These are phyloP conservation scores for Leucocoprinus leucothites DNA, from an alignment of 768 basidiomycete species.

Conservation along the genomic window DNA sequence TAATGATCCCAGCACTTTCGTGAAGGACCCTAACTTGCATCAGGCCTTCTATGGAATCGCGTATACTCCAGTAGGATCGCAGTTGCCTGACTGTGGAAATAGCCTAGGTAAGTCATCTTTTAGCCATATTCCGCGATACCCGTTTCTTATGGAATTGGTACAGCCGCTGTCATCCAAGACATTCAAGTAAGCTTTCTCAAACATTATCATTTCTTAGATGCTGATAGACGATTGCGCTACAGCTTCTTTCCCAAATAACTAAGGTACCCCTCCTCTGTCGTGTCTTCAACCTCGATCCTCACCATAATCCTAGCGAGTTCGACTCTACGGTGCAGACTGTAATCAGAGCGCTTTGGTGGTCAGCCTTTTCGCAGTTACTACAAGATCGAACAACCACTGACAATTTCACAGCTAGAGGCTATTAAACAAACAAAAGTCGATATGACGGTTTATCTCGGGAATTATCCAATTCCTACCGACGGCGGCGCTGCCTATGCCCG, in stretches of 20 bases:
- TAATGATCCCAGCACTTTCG: slow-evolving; percentile 77
- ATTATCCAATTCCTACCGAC: slow-evolving; percentile 63
- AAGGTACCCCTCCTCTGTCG: slow-evolving; percentile 34
- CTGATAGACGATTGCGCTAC: slow-evolving; percentile 16
- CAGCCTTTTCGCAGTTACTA: slow-evolving; percentile 21
- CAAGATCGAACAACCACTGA: background rate
- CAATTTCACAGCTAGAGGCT: slow-evolving; percentile 62
- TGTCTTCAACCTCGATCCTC: background rate
- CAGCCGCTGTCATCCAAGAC: slow-evolving; percentile 59
- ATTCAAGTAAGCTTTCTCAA: slow-evolving; percentile 49
- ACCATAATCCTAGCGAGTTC: slow-evolving; percentile 48
- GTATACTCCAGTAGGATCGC: slow-evolving; percentile 78
- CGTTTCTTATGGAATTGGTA: background rate
- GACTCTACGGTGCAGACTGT: slow-evolving; percentile 86
- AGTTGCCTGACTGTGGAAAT: slow-evolving; percentile 68
- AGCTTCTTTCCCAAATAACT: slow-evolving; percentile 87
- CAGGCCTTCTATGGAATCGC: slow-evolving; percentile 84
- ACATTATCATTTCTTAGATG: background rate
- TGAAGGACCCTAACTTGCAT: slow-evolving; percentile 62
- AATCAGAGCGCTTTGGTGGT: slow-evolving; percentile 78
- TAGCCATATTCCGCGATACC: background rate
- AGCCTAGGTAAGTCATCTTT: slow-evolving; percentile 31
- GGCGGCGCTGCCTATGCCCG: slow-evolving; percentile 65
- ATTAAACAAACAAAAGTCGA: slow-evolving; percentile 88
- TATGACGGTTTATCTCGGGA: slow-evolving; percentile 76